Evolutionary conservation across 768 basidiomycete genomes (phyloP), one percentile per base, ranked within the genome.

Genomic region (Tylopilus subfusipes): DNA sequence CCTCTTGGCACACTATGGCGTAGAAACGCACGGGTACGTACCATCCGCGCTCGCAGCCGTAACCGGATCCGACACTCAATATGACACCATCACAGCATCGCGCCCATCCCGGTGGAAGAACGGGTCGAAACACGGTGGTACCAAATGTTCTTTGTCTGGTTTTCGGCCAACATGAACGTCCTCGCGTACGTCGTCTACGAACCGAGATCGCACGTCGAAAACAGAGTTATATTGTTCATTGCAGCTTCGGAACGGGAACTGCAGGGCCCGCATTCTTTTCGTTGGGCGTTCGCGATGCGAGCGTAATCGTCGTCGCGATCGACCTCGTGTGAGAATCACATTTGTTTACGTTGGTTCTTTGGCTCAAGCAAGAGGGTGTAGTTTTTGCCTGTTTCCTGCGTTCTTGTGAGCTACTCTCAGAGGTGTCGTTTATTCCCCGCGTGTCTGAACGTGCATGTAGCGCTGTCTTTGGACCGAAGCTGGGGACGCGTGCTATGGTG

Each of bases 401-500:
- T 73, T 69, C 58, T 75, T 73, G 76, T 76, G 52, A 58, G 75
- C 33, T 0, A 11, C 4, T 9, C 21, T 19, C 22, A 22, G 12
- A 44, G 10, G 21, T 10, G 11, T 50, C 19, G 2, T 40, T 11
- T 45, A 4, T 25, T 5, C 5, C 29, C 1, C 16, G 18, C 12
- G 25, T 2, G 18, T 36, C 38, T 65, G n/a, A 51, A 39, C 10
- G 8, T 30, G 36, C 12, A 19, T 9, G 27, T 54, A 80, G 78
- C 51, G 76, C 79, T 3, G 75, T 77, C 2, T 81, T 79, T 46
- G 80, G 82, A 0, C 82, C 82, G 2, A 78, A 79, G 53, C 64
- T 80, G 2, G 82, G 82, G 3, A 76, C 75, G 62, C 74, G 82
- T n/a, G 78, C 80, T 14, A 84, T 84, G 82, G 75, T 82, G 9